Base-by-base conservation (phyloP, 768 basidiomycete species). In the Leccinum imitatum region DNA sequence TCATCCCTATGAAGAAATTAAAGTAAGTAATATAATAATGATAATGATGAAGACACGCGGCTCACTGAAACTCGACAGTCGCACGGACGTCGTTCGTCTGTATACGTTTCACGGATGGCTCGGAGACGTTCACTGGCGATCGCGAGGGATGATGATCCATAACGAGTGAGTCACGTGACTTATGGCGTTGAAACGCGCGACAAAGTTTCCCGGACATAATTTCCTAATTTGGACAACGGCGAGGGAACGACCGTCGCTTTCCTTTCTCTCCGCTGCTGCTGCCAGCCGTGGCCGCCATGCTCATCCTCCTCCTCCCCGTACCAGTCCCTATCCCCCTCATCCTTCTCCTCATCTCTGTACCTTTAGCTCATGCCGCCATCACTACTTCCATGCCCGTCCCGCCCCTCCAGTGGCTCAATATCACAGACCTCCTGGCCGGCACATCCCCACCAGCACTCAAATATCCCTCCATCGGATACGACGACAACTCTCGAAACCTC, bases 391-490 rank as follows among this genome's bases (percentile, higher is more conserved):
- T 79, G 39, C 77, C 85, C 21, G 67, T 77, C 5, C 77, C 76
- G 8, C 76, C 75, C n/a, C 64, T 73, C 10, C 75, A 75, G 61
- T 89, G 86, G 91, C 83, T 93, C 70, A 89, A 90, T 71, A 76
- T 92, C 65, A 82, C 87, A 5, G 61, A 64, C 63, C 75, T 85
- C 55, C 75, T 89, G 47, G 74, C 73, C 31, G 88, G 89, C 33
- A 70, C 86, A 1, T 57, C 82, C 4, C 72, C 77, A 2, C 84
- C 88, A 7, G 85, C 86, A 7, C 78, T 91, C 63, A 87, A 84
- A 71, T 86, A 89, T 66, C 84, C 89, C 7, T 80, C 87, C 35
- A 85, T 93, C 63, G 91, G 89, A 14, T 80, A 77, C 67, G 73
- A 77, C 66, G 73, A 70, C 64, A 59, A 44, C 37, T 82, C 82